These are phyloP conservation scores for Asterionellopsis glacialis DNA, from an alignment of 108 stramenopile genomes.

Conservation along the genomic window DNA sequence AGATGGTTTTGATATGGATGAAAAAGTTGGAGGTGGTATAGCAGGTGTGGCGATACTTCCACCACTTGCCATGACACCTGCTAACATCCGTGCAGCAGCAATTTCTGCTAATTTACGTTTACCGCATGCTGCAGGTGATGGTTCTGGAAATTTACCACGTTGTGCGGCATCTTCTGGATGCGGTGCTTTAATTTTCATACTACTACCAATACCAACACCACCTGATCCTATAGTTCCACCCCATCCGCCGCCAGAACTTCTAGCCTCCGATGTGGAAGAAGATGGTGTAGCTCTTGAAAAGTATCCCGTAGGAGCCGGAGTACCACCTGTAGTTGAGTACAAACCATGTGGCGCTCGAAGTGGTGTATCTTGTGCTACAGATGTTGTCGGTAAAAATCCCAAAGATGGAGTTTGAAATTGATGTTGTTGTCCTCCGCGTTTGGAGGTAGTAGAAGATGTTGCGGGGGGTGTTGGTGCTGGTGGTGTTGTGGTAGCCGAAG, in stretches of 20 bases:
- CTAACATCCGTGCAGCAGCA: constrained; percentile 81
- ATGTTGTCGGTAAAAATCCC: no score
- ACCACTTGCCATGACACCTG: constrained; percentile 44
- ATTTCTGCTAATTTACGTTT: constrained; percentile 83
- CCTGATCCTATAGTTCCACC: no score
- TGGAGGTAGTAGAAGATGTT: background rate
- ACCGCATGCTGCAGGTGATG: constrained; percentile 82
- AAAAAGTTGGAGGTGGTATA: background rate
- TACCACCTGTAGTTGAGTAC: background rate
- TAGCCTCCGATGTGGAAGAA: background rate
- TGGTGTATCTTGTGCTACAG: background rate
- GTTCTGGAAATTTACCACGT: constrained; percentile 68
- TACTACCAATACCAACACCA: constrained; percentile 23
- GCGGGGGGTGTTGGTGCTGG: background rate
- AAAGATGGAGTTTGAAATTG: background rate
- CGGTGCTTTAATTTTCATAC: constrained; percentile 68
- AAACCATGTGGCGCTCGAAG: no score
- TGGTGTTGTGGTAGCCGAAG: background rate
- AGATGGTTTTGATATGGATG: no score
- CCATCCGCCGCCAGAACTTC: background rate
- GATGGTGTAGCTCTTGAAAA: background rate
- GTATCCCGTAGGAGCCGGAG: constrained; percentile 7
- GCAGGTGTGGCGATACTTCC: background rate
- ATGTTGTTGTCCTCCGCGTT: background rate
- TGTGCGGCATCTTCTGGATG: constrained; percentile 40